A percentile compares a stretch with the other conserved stretches of the same genome.
phyloP scores from a whole-genome alignment of 164 flowering plant genomes.

The Taxillus chinensis region DNA sequence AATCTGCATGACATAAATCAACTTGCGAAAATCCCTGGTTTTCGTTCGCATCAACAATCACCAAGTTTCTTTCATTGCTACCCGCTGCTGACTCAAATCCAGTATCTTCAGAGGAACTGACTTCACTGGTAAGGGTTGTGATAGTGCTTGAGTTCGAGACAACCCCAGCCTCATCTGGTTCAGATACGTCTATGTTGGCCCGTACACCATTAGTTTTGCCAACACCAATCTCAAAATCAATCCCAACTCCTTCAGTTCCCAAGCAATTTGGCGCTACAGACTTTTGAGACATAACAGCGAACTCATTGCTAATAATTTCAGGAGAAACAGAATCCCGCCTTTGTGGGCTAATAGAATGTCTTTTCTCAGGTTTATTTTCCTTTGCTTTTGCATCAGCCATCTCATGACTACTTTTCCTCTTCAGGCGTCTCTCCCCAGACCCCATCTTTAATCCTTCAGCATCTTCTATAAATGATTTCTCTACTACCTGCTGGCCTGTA shows the following conservation, averaged over 20 bases:
- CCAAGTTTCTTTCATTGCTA: constrained; percentile 14
- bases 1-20: constrained; percentile 21
- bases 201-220: neutral
- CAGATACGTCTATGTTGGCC: neutral
- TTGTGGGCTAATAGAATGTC: constrained; percentile 17
- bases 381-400: constrained; percentile 5
- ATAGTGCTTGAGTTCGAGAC: constrained; percentile 12
- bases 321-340: constrained; percentile 22
- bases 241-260: neutral
- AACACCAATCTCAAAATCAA: neutral
- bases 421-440: constrained; percentile 19
- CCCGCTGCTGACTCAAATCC: constrained; percentile 16
- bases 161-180: constrained; percentile 11
- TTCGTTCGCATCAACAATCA: constrained; percentile 19
- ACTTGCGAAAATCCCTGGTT: constrained; percentile 18
- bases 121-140: constrained; percentile 16
- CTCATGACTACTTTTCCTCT: constrained; percentile 22
- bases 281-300: constrained; percentile 1
- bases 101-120: constrained; percentile 19
- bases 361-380: constrained; percentile 13
- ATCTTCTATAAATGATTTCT: constrained; percentile 25
- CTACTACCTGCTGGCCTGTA: constrained; percentile 24
- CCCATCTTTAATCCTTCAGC: constrained; percentile 19
- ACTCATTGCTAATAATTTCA: constrained; percentile 11
- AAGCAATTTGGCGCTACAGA: neutral